phyloP scores from a whole-genome alignment of 202 grass and related monocot genomes.

The Miscanthus sacchariflorus region DNA sequence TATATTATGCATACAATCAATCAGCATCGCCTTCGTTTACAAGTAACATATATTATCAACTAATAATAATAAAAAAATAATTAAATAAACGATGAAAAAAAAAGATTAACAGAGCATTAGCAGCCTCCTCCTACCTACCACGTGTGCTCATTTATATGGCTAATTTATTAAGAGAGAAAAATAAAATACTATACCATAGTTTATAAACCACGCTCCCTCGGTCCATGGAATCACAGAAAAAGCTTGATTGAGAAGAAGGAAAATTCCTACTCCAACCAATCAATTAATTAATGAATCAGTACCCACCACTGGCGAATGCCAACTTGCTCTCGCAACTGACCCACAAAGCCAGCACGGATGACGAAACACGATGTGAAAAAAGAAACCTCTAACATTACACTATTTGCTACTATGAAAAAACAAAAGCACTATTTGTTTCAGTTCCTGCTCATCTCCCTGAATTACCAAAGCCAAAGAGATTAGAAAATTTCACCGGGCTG shows the following conservation, averaged over 20 bases:
- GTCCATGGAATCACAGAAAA: background rate
- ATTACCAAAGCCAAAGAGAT: background rate
- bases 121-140: background rate
- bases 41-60: background rate
- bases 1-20: background rate
- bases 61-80: background rate
- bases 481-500: background rate
- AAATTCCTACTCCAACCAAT: background rate
- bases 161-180: too few relatives aligned
- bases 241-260: background rate
- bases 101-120: background rate
- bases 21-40: slow-evolving; percentile 10
- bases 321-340: slow-evolving; percentile 11
- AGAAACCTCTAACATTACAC: background rate
- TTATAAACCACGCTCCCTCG: too few relatives aligned
- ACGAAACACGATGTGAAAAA: background rate
- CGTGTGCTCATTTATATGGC: too few relatives aligned
- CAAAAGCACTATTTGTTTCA: background rate
- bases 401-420: background rate
- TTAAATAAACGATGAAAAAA: background rate
- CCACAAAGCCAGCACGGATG: background rate
- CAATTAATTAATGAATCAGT: slow-evolving; percentile 30
- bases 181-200: too few relatives aligned
- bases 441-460: background rate
- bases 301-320: slow-evolving; percentile 17